phyloP scores from a whole-genome alignment of 75 land plant genomes.

The Cunninghamia lanceolata region DNA sequence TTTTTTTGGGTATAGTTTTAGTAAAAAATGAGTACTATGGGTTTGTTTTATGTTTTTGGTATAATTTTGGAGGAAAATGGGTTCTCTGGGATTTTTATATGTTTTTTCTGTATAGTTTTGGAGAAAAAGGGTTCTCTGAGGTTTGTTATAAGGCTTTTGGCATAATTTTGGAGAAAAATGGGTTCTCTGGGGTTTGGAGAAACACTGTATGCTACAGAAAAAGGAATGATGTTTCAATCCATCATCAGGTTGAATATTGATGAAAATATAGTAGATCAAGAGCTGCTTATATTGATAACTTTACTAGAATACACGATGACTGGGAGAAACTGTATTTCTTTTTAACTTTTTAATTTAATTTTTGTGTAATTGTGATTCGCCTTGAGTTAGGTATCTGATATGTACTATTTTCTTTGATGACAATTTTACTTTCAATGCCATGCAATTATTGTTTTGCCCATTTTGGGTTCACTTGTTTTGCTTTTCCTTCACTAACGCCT shows the following conservation, averaged over 20 bases:
- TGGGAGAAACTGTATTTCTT: background rate
- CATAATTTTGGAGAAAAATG: background rate
- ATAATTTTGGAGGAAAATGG: background rate
- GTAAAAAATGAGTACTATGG: no score
- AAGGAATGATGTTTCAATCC: no score
- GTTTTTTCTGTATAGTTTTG: no score
- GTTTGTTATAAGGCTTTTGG: no score
- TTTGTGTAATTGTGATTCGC: no score
- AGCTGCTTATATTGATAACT: background rate
- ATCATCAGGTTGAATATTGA: background rate
- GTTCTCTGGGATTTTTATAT: background rate
- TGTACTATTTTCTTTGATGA: no score
- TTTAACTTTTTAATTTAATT: no score
- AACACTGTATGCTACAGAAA: background rate
- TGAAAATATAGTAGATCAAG: background rate
- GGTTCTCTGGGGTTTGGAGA: background rate
- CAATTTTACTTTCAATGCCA: background rate
- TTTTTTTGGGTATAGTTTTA: background rate
- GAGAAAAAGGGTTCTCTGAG: no score
- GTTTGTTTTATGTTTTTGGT: background rate
- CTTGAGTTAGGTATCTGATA: no score
- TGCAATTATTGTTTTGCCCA: background rate
- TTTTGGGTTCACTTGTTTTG: background rate
- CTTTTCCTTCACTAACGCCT: background rate
- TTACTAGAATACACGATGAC: background rate